Base-by-base conservation (phyloP, 2,329 filamentous ascomycete genomes). In the Verticillium tricorpus region DNA sequence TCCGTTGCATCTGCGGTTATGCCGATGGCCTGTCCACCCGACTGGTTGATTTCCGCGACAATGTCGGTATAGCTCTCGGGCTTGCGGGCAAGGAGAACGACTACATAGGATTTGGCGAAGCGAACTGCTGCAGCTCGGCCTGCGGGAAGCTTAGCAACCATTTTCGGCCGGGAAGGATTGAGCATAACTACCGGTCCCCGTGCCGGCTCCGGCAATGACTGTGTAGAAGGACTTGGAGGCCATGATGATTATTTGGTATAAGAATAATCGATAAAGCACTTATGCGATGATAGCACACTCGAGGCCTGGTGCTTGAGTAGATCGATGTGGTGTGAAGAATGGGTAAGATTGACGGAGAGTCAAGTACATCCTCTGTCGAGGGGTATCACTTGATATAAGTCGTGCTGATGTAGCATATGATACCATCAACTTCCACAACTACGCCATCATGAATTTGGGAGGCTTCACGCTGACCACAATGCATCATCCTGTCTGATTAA, bases 71-170 rank as follows among this genome's bases (percentile, higher is more conserved):
- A 92, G 73, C 82, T 90, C 52, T 85, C 81, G 0, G 87, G 81
- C 17, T 79, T 86, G 58, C 91, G 88, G 14, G 91, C 86, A n/a
- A 94, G 83, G 1, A 94, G 80, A 1, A 91, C 88, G 1, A 94
- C 88, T 0, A 89, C 85, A 70, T 94, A 95, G 9, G 82, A 70
- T 64, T 86, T 76, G 45, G 85, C 81, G 71, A 90, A 89, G 62
- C 81, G 82, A 60, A 83, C 76, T 22, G 87, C 87, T 7, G 78
- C 72, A 2, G 82, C 75, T 50, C 77, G 72, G 66, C 81, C 80
- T 79, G 39, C 1, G 55, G 14, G 5, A 3, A 14, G 17, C 17
- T 57, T 7, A 57, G 25, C 28, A 56, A 57, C 22, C 28, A 34
- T 7, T 8, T 11, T 17, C 25, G 31, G 32, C 14, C n/a, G 22